A percentile compares a stretch with the other conserved stretches of the same genome.
These are phyloP conservation scores for Ophiosphaerella korrae DNA, from an alignment of 2,329 filamentous ascomycete genomes.

Conservation along the genomic window DNA sequence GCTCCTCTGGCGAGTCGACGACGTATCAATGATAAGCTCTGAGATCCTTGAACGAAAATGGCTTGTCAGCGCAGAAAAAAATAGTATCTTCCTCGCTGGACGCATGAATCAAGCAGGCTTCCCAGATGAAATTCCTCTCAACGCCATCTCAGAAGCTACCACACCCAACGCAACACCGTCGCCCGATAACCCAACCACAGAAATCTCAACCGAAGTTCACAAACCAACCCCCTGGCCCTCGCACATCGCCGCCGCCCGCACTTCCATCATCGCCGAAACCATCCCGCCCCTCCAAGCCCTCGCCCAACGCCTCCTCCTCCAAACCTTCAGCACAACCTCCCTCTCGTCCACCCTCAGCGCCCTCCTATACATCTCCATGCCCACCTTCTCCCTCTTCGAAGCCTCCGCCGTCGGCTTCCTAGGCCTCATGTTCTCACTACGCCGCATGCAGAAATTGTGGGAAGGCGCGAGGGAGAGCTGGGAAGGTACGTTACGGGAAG, in stretches of 20 bases:
- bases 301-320: conserved; percentile 63
- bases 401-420: conserved; percentile 64
- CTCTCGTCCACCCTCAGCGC: conserved; percentile 58
- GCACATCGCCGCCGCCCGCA: conserved; percentile 74
- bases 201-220: conserved; percentile 32
- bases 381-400: conserved; percentile 59
- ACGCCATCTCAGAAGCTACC: conserved; percentile 18
- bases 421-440: conserved; percentile 62
- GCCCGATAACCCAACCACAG: conserved; percentile 19
- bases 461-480: conserved; percentile 58
- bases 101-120: conserved; percentile 71
- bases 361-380: conserved; percentile 61
- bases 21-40: conserved; percentile 80
- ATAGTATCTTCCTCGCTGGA: conserved; percentile 81
- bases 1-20: conserved; percentile 91
- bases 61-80: conserved; percentile 77
- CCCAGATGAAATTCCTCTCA: conserved; percentile 26
- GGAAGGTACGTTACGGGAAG: conserved; percentile 60
- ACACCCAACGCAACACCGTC: conserved; percentile 23
- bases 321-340: conserved; percentile 74
- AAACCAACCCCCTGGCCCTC: conserved; percentile 67
- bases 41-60: conserved; percentile 80
- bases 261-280: conserved; percentile 48
- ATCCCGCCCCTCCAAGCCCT: conserved; percentile 53
- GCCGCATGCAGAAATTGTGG: conserved; percentile 65